Base-by-base conservation (phyloP, 345 rosid genomes). In the Eucalyptus victrix region DNA sequence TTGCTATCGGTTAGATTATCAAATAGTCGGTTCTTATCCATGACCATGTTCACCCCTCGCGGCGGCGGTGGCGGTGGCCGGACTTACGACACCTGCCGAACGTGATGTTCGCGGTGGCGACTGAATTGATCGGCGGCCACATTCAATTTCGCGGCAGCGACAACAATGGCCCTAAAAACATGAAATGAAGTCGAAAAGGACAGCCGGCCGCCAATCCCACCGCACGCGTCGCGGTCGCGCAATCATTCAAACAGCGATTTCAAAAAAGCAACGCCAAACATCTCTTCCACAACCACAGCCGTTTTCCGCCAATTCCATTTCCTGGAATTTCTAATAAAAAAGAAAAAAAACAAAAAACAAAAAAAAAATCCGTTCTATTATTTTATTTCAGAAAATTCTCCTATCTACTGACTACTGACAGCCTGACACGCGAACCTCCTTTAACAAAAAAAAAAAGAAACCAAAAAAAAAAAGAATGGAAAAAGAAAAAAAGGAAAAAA, bases 1-100 rank as follows among this genome's bases (percentile, higher is more conserved):
- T 19, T 0, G 24, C 5, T 1, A 19, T 53, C 2, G 1, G 5
- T 53, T 53, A 8, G 0, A 2, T 53, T 4, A 53, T 53, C 58
- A 53, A 21, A 8, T 21, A 53, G 2, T 53, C 2, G 5, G 11
- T 21, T 21, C 5, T 53, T 21, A 0, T 0, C 24, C 58, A 21
- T 21, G 4, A 53, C 11, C 58, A 60, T 1, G 4, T 12, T 60
- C 32, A 26, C 14, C 58, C 7, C 58, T 53, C 0, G 58, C 9
- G 4, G 24, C 5, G 21, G 53, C 6, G 4, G 12, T 3, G 1
- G 62, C 7, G 0, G 26, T 0, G 1, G 58, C 58, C 11, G 5
- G 5, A 21, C 58, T 53, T 53, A 53, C 26, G 1, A 0, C 58
- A 8, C 58, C 7, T 26, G 62, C 65, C 3, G 65, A 26, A 4